Evolutionary conservation across 345 rosid species (phyloP).

Genomic region (Eutrema japonicum): DNA sequence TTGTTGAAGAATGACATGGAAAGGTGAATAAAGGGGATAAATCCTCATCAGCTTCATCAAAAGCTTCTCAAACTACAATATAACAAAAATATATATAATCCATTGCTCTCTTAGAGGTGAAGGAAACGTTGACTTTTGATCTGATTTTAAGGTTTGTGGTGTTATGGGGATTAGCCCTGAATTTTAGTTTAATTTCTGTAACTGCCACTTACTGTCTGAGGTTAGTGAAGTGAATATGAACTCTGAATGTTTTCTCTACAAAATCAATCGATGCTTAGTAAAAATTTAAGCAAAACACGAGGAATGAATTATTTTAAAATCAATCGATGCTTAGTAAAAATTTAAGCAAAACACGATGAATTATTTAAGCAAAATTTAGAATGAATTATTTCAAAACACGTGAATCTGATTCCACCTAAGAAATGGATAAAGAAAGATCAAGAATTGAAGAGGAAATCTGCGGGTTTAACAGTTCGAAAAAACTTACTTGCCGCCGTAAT

Average conservation of each 20-base stretch:
- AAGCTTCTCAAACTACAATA: conserved; percentile 25
- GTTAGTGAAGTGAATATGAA: neutral
- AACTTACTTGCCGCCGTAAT: conserved; percentile 50
- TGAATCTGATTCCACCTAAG: conserved; percentile 55
- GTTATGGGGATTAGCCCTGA: neutral
- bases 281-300: no score
- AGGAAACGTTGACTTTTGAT: conserved; percentile 36
- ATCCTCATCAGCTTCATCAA: conserved; percentile 46
- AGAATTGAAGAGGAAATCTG: neutral
- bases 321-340: no score
- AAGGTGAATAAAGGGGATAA: conserved; percentile 38
- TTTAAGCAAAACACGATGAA: no score
- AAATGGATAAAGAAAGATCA: neutral
- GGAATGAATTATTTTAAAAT: no score
- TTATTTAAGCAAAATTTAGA: no score
- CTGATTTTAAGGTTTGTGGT: neutral
- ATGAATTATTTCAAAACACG: conserved; percentile 1
- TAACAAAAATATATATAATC: conserved; percentile 3
- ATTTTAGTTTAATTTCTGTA: neutral
- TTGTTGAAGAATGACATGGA: conserved; percentile 40
- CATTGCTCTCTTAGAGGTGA: conserved; percentile 41
- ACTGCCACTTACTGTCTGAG: neutral
- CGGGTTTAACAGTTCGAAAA: neutral
- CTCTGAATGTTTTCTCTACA: no score
- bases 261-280: no score